Evolutionary conservation across 2,329 filamentous ascomycete species (phyloP).

Genomic region (Rachicladosporium sp.): DNA sequence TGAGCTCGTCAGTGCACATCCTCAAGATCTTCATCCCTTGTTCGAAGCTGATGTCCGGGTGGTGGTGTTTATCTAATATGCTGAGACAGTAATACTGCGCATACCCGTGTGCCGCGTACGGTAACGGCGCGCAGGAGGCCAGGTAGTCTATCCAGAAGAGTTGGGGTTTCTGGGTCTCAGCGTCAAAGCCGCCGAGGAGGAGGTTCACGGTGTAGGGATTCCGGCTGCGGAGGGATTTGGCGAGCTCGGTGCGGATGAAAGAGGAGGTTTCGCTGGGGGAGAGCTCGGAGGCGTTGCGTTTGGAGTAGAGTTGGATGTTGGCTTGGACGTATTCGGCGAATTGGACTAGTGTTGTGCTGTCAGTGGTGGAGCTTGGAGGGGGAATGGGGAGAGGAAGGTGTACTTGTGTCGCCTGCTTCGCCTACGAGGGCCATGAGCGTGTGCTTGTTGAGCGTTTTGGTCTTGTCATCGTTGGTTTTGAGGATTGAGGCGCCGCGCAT

Average conservation of each 20-base stretch:
- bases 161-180: slow-evolving; percentile 78
- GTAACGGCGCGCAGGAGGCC: slow-evolving; percentile 72
- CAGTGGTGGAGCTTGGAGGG: no score
- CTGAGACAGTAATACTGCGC: slow-evolving; percentile 99
- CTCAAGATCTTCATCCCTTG: slow-evolving; percentile 84
- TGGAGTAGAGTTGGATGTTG: slow-evolving; percentile 94
- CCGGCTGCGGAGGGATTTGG: slow-evolving; percentile 76
- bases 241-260: slow-evolving; percentile 90
- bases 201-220: slow-evolving; percentile 97
- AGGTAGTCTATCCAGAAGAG: slow-evolving; percentile 98
- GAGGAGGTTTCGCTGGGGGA: slow-evolving; percentile 78
- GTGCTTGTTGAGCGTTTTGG: slow-evolving; percentile 79
- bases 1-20: slow-evolving; percentile 94
- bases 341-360: slow-evolving; percentile 53
- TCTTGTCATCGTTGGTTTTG: slow-evolving; percentile 95
- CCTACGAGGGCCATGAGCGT: slow-evolving; percentile 91
- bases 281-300: slow-evolving; percentile 91
- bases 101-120: slow-evolving; percentile 95
- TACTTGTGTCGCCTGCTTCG: slow-evolving; percentile 91
- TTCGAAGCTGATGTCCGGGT: slow-evolving; percentile 80
- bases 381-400: slow-evolving; percentile 11
- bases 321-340: slow-evolving; percentile 99
- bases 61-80: slow-evolving; percentile 96
- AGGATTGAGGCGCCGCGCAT: slow-evolving; percentile 96
- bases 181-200: slow-evolving; percentile 83